Evolutionary conservation across 2,329 filamentous ascomycete genomes (phyloP), one percentile per base, ranked within the genome.

Genomic region (Aspergillus sojae): DNA sequence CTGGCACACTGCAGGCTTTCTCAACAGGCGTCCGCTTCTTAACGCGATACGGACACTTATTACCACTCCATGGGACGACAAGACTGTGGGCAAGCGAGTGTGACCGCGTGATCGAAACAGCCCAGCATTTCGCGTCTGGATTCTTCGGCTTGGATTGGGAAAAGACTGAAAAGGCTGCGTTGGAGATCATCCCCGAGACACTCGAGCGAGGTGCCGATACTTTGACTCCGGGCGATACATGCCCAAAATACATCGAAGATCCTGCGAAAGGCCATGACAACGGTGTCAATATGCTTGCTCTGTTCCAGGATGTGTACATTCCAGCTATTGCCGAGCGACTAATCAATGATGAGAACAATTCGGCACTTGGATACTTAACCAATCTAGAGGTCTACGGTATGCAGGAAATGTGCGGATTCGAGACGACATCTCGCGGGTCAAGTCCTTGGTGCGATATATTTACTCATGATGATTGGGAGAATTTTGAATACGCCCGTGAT

Each of bases 351-450:
- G 60, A 74, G 34, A 50, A 57, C 1, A 75, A 75, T 50, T 30
- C 53, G 7, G 68, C 70, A 1, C 65, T 78, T 6, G 75, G 82
- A n/a, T 81, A 80, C 36, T 80, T 86, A 61, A 77, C 74, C 0
- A 76, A 81, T 53, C 68, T 76, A 3, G 85, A 88, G 60, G 72
- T 88, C 43, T 88, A 83, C 68, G 79, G 82, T 62, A 88, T 88
- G 86, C 86, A 88, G 71, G 85, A 88, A 67, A 82, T 87, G 77
- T 88, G 86, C 70, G 86, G 84, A 1, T 88, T 88, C 66, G 86
- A 88, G 72, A 85, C 79, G 0, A 80, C 84, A 2, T 82, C 82
- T 0, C 79, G 82, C 62, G 86, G 85, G 7, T 76, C 73, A 26
- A 86, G 84, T 70, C 78, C 79, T 6, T 88, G 85, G 85, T 88